Evolutionary conservation across 805 yeast genomes (phyloP).

Genomic region (Candida sanyiensis): DNA sequence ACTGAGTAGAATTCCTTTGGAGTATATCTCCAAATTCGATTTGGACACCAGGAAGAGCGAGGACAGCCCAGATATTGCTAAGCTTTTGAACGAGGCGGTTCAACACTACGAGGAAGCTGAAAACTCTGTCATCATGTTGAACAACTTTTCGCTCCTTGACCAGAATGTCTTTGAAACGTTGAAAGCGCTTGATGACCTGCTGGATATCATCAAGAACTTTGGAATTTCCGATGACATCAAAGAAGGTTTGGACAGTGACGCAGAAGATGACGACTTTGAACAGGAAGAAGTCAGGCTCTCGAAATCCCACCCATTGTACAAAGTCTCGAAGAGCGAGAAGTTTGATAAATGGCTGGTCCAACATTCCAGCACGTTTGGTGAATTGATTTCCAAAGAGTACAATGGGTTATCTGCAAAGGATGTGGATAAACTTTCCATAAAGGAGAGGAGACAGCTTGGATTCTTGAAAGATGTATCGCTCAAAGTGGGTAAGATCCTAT

Average conservation of each 20-base stretch:
- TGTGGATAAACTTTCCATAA: constrained; percentile 11
- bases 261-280: constrained; percentile 37
- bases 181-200: constrained; percentile 56
- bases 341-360: constrained; percentile 46
- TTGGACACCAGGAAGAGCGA: constrained; percentile 31
- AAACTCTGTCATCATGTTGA: constrained; percentile 17
- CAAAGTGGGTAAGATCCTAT: constrained; percentile 55
- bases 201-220: constrained; percentile 62
- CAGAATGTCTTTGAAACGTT: constrained; percentile 45
- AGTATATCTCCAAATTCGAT: constrained; percentile 47
- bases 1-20: constrained; percentile 53
- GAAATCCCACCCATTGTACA: constrained; percentile 51
- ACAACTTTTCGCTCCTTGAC: constrained; percentile 31
- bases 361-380: constrained; percentile 23
- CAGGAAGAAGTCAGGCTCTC: constrained; percentile 33
- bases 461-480: constrained; percentile 39
- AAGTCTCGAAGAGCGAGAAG: constrained; percentile 32
- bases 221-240: constrained; percentile 46
- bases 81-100: constrained; percentile 42
- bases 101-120: constrained; percentile 41
- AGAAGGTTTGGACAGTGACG: constrained; percentile 57
- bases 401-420: constrained; percentile 11
- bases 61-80: constrained; percentile 29
- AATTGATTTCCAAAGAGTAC: constrained; percentile 14
- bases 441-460: constrained; percentile 17